Evolutionary conservation across 73 alveolate species (phyloP).

Genomic region (Tetrahymena malaccensis): DNA sequence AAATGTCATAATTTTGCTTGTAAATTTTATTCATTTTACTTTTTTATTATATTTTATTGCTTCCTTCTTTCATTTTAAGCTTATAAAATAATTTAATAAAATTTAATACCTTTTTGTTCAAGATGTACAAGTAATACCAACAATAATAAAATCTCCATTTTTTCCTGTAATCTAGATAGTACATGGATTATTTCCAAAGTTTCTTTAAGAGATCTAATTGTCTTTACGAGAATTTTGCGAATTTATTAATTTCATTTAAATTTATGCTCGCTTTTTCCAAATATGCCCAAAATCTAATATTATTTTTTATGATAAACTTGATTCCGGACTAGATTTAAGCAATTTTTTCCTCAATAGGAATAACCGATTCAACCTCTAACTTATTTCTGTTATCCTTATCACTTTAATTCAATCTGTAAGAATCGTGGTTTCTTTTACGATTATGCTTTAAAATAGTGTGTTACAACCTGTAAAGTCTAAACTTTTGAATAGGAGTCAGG

Average conservation of each 20-base stretch:
- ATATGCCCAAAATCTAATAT: slow-evolving; percentile 15
- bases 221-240: not conserved
- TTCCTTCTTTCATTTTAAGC: not conserved
- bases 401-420: slow-evolving; percentile 2
- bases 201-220: slow-evolving; percentile 2
- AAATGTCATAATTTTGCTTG: not conserved
- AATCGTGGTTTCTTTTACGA: not conserved
- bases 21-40: too few relatives aligned
- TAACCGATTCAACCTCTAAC: slow-evolving; percentile 24
- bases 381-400: not conserved
- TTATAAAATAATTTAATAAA: not conserved
- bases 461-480: not conserved
- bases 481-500: slow-evolving; percentile 1
- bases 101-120: slow-evolving; percentile 6
- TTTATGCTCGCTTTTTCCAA: slow-evolving; percentile 16
- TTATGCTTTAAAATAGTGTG: not conserved
- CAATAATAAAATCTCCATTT: slow-evolving; percentile 42
- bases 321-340: slow-evolving; percentile 8
- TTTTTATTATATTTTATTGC: not conserved
- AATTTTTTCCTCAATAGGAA: slow-evolving; percentile 26
- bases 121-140: slow-evolving; percentile 28
- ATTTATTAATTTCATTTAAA: slow-evolving; percentile 11
- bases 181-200: slow-evolving; percentile 12
- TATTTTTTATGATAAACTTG: not conserved
- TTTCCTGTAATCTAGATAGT: slow-evolving; percentile 21